Evolutionary conservation across 192 early-diverging fungal species (phyloP).

Genomic region (Dissophora ornata): DNA sequence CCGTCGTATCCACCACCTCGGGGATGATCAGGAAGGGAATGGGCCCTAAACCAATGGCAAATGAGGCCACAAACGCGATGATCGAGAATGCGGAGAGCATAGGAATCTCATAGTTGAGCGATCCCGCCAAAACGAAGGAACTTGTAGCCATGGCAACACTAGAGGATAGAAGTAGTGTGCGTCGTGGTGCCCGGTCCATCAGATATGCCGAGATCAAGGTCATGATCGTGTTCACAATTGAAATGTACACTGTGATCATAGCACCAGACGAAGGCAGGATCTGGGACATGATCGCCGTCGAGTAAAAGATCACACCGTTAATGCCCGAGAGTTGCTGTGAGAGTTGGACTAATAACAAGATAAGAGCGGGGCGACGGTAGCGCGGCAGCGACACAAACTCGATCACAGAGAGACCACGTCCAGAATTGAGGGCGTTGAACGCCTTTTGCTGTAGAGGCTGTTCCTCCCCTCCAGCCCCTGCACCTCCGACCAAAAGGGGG

Average conservation of each 20-base stretch:
- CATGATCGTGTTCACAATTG: slow-evolving; percentile 77
- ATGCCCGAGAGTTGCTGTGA: slow-evolving; percentile 92
- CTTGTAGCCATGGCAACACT: slow-evolving; percentile 67
- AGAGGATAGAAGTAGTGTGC: slow-evolving; percentile 74
- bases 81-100: slow-evolving; percentile 73
- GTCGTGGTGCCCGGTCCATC: slow-evolving; percentile 82
- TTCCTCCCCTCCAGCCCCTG: not conserved
- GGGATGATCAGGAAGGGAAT: slow-evolving; percentile 85
- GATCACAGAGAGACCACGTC: slow-evolving; percentile 43
- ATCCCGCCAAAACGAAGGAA: slow-evolving; percentile 69
- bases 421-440: slow-evolving; percentile 12
- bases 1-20: slow-evolving; percentile 78
- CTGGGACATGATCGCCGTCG: slow-evolving; percentile 74
- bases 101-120: slow-evolving; percentile 63
- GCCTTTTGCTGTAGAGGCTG: slow-evolving; percentile 9
- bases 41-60: slow-evolving; percentile 84
- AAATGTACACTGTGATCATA: slow-evolving; percentile 83
- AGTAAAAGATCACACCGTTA: slow-evolving; percentile 91
- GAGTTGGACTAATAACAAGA: slow-evolving; percentile 77
- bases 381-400: slow-evolving; percentile 58
- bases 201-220: slow-evolving; percentile 78
- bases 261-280: slow-evolving; percentile 72
- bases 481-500: slow-evolving; percentile 15
- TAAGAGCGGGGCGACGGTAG: slow-evolving; percentile 72
- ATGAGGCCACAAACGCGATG: slow-evolving; percentile 82